Conservation (phyloP, 2,329 filamentous ascomycete genomes). For the Daldinia sp. region DNA sequence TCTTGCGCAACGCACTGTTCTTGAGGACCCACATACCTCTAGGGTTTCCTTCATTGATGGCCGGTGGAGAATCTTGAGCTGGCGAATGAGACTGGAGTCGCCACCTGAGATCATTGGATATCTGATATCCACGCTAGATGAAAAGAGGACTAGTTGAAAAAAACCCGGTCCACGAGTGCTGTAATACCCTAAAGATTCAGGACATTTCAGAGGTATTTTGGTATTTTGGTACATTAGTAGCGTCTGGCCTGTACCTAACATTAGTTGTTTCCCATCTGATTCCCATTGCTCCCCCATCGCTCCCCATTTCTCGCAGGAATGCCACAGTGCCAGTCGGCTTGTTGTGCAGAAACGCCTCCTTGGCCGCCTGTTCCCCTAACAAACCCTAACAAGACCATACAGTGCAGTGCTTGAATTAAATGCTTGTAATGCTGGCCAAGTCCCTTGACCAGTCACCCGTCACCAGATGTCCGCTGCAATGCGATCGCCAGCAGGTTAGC, state of each 20-base stretch:
- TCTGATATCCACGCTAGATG: slow-evolving; percentile 15
- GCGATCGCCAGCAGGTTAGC: slow-evolving; percentile 30
- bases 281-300: too few relatives aligned
- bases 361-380: slow-evolving; percentile 6
- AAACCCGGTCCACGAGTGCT: slow-evolving; percentile 28
- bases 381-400: slow-evolving; percentile 10
- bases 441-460: slow-evolving; percentile 26
- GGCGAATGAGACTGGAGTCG: slow-evolving; percentile 34
- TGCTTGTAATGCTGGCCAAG: neutral
- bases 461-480: slow-evolving; percentile 35
- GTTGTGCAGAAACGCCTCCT: slow-evolving; percentile 20
- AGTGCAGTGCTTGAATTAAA: slow-evolving; percentile 1
- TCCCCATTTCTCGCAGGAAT: slow-evolving; percentile 32
- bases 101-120: slow-evolving; percentile 36
- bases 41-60: slow-evolving; percentile 18
- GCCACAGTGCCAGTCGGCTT: slow-evolving; percentile 37
- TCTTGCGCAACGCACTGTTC: neutral
- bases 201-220: too few relatives aligned
- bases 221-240: too few relatives aligned
- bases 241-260: neutral
- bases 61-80: slow-evolving; percentile 7
- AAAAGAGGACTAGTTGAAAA: slow-evolving; percentile 10
- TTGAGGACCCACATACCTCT: neutral
- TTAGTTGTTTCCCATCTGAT: neutral
- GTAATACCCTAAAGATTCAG: slow-evolving; percentile 16